Evolutionary conservation across 305 asterid species (phyloP), one percentile per base, ranked within the genome.

Genomic region (Striga hermonthica): DNA sequence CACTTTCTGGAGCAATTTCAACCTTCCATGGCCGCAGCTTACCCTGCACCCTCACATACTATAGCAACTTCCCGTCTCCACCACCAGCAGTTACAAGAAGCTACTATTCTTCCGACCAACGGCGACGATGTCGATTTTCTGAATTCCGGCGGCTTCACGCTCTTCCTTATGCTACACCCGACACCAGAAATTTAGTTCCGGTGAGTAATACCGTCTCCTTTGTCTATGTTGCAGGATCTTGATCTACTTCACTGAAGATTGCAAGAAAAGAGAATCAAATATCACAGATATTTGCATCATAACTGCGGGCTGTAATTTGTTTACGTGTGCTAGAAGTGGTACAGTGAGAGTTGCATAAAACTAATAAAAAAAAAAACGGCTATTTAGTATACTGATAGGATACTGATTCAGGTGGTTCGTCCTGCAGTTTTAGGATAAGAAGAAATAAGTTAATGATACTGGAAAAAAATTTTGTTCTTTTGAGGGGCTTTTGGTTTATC

Each of bases 131-230:
- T 6, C 74, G 60, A 36, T 57, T 72, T 64, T 15, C 69, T 44
- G 55, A 72, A 35, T 59, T 73, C 13, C 68, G 75, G 11, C 77
- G 72, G 55, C 65, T 69, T 57, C 70, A 56, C 10, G 64, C 77
- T 70, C 60, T 66, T 69, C 75, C 75, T 45, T 64, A 76, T 6
- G 79, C 81, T 58, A 36, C 81, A 44, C 66, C 74, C 40, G 78
- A 69, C 45, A 73, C 82, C 41, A 57, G 84, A 45, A 87, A 85
- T 67, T 80, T 90, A 47, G 73, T 66, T 67, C 74, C 84, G 5
- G 95, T 87, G 66, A 83, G 92, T 78, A 48, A 15, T 62, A 4
- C 57, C 6, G 61, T 54, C 2, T 37, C 48, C 54, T 59, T 70
- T 6, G 43, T 68, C 67, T 60, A 15, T 8, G 34, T 35, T 36